These are phyloP conservation scores for Backusella australiensis DNA, from an alignment of 192 early-diverging fungal genomes.

Conservation along the genomic window DNA sequence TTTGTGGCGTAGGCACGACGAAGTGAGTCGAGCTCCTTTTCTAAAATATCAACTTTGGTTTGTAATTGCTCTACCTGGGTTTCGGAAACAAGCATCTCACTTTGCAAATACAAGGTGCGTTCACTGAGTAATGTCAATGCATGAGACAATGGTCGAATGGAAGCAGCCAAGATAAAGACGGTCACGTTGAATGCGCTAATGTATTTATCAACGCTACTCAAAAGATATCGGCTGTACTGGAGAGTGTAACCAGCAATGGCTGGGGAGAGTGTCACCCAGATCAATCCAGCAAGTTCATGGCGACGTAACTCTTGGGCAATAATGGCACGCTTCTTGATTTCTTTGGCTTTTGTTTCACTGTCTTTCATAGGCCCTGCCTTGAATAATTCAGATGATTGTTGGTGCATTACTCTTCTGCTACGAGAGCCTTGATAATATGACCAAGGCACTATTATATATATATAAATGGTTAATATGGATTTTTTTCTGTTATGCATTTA, in stretches of 20 bases:
- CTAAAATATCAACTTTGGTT: conserved; percentile 43
- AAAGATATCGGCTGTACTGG: conserved; percentile 49
- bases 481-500: neutral
- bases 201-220: conserved; percentile 53
- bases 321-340: conserved; percentile 15
- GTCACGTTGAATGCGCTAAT: conserved; percentile 54
- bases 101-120: conserved; percentile 51
- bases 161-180: conserved; percentile 56
- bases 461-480: neutral
- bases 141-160: conserved; percentile 52
- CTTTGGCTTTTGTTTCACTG: neutral
- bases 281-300: conserved; percentile 47
- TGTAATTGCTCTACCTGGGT: conserved; percentile 47
- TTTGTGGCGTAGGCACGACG: conserved; percentile 56
- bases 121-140: conserved; percentile 46
- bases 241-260: conserved; percentile 54
- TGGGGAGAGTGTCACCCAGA: conserved; percentile 50
- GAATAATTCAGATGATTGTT: conserved; percentile 23
- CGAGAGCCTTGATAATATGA: conserved; percentile 54
- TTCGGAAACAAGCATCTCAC: conserved; percentile 49
- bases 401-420: conserved; percentile 40
- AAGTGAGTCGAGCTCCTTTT: conserved; percentile 47
- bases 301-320: conserved; percentile 45
- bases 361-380: conserved; percentile 10
- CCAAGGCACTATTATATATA: conserved; percentile 49